These are phyloP conservation scores for Pseudopediastrum boryanum DNA, from an alignment of 139 green algal species.

Conservation along the genomic window DNA sequence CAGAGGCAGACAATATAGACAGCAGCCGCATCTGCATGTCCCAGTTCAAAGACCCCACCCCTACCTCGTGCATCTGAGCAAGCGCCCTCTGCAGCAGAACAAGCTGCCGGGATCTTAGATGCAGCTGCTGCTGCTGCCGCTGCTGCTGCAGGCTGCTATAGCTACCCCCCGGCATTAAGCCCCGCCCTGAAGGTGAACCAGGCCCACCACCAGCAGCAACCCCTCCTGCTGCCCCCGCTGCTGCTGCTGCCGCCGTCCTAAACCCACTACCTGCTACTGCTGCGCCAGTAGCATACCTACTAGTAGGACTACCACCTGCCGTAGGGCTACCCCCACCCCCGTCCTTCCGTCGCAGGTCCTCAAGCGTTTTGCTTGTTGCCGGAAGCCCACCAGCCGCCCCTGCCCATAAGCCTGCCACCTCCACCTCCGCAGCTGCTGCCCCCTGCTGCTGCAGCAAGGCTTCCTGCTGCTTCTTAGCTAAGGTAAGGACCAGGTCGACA, in stretches of 20 bases:
- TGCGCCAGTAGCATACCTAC: no score
- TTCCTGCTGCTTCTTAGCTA: constrained; percentile 13
- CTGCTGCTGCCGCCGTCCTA: background rate
- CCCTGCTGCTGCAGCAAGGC: constrained; percentile 1
- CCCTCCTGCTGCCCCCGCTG: constrained; percentile 2
- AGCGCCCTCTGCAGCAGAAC: constrained; percentile 33
- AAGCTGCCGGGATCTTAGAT: constrained; percentile 13
- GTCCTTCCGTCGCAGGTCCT: background rate
- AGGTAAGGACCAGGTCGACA: background rate
- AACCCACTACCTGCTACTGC: background rate
- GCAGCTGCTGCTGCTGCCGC: constrained; percentile 22
- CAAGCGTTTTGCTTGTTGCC: no score
- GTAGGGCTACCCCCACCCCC: background rate
- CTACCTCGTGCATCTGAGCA: constrained; percentile 11
- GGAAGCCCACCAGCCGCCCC: no score
- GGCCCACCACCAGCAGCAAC: no score
- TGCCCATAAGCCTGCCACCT: no score
- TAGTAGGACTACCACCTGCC: background rate
- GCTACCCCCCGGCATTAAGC: no score
- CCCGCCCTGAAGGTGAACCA: no score
- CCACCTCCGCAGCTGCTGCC: background rate
- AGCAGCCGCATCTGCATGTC: constrained; percentile 35
- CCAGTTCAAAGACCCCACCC: constrained; percentile 17
- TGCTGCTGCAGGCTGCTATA: constrained; percentile 3
- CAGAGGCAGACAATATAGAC: background rate